Percentiles rank a stretch among this genome's conserved stretches.
Conservation (phyloP, 768 basidiomycete species). For the Pisolithus albus region DNA sequence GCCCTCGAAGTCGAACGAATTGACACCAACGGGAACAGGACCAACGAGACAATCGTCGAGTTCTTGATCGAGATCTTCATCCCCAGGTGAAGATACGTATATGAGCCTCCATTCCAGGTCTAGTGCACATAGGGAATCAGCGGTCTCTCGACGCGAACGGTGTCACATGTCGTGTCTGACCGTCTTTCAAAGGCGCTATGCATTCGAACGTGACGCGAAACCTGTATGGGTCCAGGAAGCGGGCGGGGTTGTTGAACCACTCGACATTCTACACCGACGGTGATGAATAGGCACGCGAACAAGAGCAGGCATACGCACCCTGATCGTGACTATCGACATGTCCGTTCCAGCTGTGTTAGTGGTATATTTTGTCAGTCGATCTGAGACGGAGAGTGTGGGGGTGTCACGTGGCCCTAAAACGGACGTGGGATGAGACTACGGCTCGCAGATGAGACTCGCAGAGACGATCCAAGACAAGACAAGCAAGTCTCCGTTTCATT, state of each 20-base stretch:
- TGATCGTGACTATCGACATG: conserved; percentile 68
- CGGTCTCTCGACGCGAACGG: neutral
- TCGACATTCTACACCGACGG: conserved; percentile 59
- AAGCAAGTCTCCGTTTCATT: conserved; percentile 1
- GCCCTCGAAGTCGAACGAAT: conserved; percentile 95
- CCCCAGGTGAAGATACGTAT: conserved; percentile 90
- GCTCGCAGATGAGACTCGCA: too few species aligned
- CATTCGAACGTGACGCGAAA: conserved; percentile 98
- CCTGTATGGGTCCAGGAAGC: conserved; percentile 84
- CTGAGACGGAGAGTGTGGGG: neutral
- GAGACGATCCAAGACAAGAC: neutral
- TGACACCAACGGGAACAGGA: conserved; percentile 93
- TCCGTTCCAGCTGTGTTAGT: neutral
- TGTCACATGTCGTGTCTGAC: conserved; percentile 32
- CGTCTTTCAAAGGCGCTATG: conserved; percentile 84
- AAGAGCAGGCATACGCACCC: conserved; percentile 35
- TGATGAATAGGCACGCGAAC: neutral
- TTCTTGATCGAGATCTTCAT: conserved; percentile 92
- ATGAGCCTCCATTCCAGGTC: conserved; percentile 98
- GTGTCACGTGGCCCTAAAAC: conserved; percentile 4
- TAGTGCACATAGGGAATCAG: conserved; percentile 21
- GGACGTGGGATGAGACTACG: too few species aligned
- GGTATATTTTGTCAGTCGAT: neutral
- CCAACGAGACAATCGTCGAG: conserved; percentile 97
- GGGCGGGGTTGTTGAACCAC: conserved; percentile 89